Evolutionary conservation across 768 basidiomycete genomes (phyloP).

Genomic region (Podaxis pistillaris): DNA sequence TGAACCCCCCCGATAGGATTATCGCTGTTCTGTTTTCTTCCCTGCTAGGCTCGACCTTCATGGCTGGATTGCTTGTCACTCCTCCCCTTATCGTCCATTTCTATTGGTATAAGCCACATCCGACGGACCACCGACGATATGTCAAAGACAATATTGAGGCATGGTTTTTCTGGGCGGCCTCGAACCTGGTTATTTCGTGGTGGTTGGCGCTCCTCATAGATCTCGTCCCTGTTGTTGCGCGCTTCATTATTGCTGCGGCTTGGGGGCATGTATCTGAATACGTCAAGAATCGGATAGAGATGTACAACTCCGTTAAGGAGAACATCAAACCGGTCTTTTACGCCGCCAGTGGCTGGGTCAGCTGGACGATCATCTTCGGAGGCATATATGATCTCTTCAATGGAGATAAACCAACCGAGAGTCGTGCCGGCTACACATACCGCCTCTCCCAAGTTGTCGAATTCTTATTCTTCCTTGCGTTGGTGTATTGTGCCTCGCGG

Average conservation of each 20-base stretch:
- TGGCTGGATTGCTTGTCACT: slow-evolving; percentile 59
- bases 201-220: slow-evolving; percentile 72
- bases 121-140: slow-evolving; percentile 52
- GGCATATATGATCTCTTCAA: slow-evolving; percentile 62
- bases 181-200: slow-evolving; percentile 79
- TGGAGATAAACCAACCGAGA: slow-evolving; percentile 31
- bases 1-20: slow-evolving; percentile 36
- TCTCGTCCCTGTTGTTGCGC: slow-evolving; percentile 56
- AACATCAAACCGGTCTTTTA: slow-evolving; percentile 73
- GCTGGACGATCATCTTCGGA: slow-evolving; percentile 75
- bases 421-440: slow-evolving; percentile 60
- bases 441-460: slow-evolving; percentile 61
- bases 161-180: slow-evolving; percentile 82
- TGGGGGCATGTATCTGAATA: slow-evolving; percentile 79
- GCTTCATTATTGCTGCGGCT: slow-evolving; percentile 48
- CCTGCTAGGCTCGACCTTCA: slow-evolving; percentile 66
- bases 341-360: slow-evolving; percentile 65
- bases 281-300: slow-evolving; percentile 64
- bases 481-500: slow-evolving; percentile 60
- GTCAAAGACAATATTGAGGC: slow-evolving; percentile 67
- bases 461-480: slow-evolving; percentile 73
- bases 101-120: slow-evolving; percentile 66
- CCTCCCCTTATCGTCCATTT: slow-evolving; percentile 66
- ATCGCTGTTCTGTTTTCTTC: slow-evolving; percentile 67
- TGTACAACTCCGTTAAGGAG: slow-evolving; percentile 69